These are phyloP conservation scores for Aspergillus sp. DNA, from an alignment of 2,329 filamentous ascomycete species.

Conservation along the genomic window DNA sequence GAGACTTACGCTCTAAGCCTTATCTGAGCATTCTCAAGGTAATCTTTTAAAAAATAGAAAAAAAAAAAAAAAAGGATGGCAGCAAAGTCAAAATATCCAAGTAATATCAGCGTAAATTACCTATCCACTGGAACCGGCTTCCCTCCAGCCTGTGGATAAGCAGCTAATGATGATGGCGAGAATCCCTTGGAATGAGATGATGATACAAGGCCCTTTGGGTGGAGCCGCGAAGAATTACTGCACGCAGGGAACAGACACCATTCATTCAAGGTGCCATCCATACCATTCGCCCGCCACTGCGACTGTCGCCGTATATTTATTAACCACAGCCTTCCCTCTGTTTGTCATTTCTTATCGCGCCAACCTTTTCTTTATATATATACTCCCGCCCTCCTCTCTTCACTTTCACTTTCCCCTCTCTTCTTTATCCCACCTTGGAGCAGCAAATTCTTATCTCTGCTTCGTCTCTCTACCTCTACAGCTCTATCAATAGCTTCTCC, in stretches of 20 bases:
- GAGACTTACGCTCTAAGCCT: neutral
- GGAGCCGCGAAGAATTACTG: conserved; percentile 24
- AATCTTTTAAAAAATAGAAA: neutral
- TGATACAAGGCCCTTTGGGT: conserved; percentile 25
- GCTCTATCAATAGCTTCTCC: neutral
- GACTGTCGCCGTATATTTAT: conserved; percentile 4
- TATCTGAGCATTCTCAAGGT: neutral
- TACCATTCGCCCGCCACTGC: conserved; percentile 10
- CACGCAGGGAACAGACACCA: conserved; percentile 15
- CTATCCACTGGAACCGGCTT: neutral
- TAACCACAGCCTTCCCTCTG: neutral
- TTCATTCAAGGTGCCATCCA: neutral
- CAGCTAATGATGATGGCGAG: conserved; percentile 32
- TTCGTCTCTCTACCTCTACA: neutral
- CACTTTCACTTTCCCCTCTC: neutral
- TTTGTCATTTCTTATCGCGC: conserved; percentile 1
- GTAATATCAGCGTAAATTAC: conserved; percentile 4
- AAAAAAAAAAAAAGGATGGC: neutral
- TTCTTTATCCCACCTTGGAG: neutral
- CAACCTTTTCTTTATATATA: conserved; percentile 2
- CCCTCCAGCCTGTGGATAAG: neutral
- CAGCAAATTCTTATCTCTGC: neutral
- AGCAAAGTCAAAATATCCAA: neutral
- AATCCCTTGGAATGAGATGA: conserved; percentile 37
- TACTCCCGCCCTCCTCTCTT: neutral